Evolutionary conservation across 2,329 filamentous ascomycete species (phyloP), one percentile per base, ranked within the genome.

Genomic region (Bipolaris oryzae): DNA sequence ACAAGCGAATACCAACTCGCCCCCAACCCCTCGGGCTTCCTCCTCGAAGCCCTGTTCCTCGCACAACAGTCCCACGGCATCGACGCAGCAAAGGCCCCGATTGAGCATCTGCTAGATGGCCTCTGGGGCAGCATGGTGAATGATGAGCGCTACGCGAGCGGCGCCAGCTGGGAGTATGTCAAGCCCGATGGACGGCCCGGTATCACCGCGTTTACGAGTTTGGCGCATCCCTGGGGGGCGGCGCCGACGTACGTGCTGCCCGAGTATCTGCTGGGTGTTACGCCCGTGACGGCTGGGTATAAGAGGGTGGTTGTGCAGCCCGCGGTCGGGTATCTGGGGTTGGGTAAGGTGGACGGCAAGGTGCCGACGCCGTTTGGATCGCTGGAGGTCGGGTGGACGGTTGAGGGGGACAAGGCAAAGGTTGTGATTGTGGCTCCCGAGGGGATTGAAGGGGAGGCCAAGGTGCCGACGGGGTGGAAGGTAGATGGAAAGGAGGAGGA

Each of bases 141-240:
- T 4, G 67, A 78, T 25, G 53, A 73, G 5, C 53, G 69, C 31
- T 76, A 75, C 54, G 68, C 68, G 21, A 76, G 74, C 1, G 79
- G 79, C 5, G 71, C 78, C 6, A 74, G 72, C 16, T 82, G 80
- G 79, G 79, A 82, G 57, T 81, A 82, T 42, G 67, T 80, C 1
- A 70, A 74, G 37, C 70, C 74, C 0, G 68, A 76, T 23, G 74
- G 74, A 1, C 65, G 67, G 0, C 79, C 80, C 0, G 79, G 78
- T 0, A 67, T 82, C 1, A 72, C 72, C 10, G 57, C 78, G 0
- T 82, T 75, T 61, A 82, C 80, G 1, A 78, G 75, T 39, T 63
- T 80, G 1, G 67, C 71, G 1, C 79, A 81, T 56, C 78, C 79
- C 0, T 82, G 79, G 80, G 76, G 78, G 31, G 78, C 74, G 0